Evolutionary conservation across 1,284 basidiomycete genomes (phyloP).

Genomic region (Cryptococcus wingfieldii): DNA sequence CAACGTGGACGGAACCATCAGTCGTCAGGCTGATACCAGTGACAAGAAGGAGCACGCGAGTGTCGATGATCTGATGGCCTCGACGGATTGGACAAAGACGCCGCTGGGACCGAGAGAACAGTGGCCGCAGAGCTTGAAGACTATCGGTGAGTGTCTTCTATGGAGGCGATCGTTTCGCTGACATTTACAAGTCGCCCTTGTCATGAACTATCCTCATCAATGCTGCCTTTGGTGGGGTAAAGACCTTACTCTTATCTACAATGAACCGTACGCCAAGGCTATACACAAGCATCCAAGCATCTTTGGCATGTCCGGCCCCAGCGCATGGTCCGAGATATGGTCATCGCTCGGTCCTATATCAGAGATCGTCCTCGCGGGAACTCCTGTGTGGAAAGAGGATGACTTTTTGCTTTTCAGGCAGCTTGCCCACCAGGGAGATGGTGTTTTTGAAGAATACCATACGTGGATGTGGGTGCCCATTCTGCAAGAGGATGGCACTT

Average conservation of each 20-base stretch:
- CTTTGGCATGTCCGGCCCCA: conserved; percentile 41
- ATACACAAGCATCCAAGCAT: conserved; percentile 40
- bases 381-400: conserved; percentile 40
- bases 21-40: not conserved
- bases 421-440: conserved; percentile 28
- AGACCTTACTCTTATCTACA: conserved; percentile 45
- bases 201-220: conserved; percentile 39
- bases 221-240: conserved; percentile 46
- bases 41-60: conserved; percentile 15
- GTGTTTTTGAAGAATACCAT: conserved; percentile 28
- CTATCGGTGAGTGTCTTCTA: conserved; percentile 23
- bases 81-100: conserved; percentile 43
- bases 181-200: conserved; percentile 18
- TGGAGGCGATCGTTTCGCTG: not conserved
- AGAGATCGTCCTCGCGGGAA: conserved; percentile 38
- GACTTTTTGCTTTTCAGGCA: conserved; percentile 37
- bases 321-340: conserved; percentile 45
- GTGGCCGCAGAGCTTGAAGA: conserved; percentile 40
- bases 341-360: conserved; percentile 36
- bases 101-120: conserved; percentile 31
- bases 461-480: conserved; percentile 44
- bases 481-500: conserved; percentile 29
- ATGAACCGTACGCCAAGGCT: conserved; percentile 36
- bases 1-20: conserved; percentile 26
- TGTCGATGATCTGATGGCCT: conserved; percentile 30